These are phyloP conservation scores for Metarhizium brunneum DNA, from an alignment of 2,329 filamentous ascomycete genomes.

Conservation along the genomic window DNA sequence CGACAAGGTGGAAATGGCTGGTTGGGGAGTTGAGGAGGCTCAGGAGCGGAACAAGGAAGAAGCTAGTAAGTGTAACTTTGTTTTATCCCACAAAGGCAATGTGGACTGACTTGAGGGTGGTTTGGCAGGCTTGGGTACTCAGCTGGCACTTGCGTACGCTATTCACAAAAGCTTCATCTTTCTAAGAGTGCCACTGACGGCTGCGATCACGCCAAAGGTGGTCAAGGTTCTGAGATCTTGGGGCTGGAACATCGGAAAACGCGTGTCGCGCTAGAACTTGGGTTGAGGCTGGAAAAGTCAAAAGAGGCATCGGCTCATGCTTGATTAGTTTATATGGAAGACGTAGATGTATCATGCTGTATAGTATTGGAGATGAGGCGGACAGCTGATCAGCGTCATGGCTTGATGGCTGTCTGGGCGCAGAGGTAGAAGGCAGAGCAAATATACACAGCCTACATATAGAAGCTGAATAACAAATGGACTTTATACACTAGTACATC, in stretches of 20 bases:
- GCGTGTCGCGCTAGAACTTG: slow-evolving; percentile 19
- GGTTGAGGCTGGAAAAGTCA: background rate
- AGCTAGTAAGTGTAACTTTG: slow-evolving; percentile 56
- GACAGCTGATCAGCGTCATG: background rate
- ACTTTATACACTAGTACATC: no score
- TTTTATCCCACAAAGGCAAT: background rate
- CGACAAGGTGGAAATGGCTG: slow-evolving; percentile 40
- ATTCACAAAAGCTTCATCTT: slow-evolving; percentile 99
- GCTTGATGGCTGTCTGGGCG: no score
- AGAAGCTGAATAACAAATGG: no score
- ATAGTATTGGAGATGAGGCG: background rate
- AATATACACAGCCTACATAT: no score
- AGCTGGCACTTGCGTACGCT: slow-evolving; percentile 86
- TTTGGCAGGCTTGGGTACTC: slow-evolving; percentile 57
- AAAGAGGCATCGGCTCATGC: background rate
- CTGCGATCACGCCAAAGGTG: slow-evolving; percentile 86
- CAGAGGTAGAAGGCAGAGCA: no score
- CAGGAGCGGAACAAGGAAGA: slow-evolving; percentile 51
- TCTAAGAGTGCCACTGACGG: slow-evolving; percentile 83
- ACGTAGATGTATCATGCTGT: background rate
- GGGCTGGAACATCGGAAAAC: slow-evolving; percentile 93
- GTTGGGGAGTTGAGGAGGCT: slow-evolving; percentile 55
- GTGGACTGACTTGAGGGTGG: slow-evolving; percentile 11
- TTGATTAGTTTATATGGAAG: background rate
- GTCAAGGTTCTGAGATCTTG: slow-evolving; percentile 78